Conservation (phyloP, 1,284 basidiomycete species). For the Butyriboletus appendiculatus region DNA sequence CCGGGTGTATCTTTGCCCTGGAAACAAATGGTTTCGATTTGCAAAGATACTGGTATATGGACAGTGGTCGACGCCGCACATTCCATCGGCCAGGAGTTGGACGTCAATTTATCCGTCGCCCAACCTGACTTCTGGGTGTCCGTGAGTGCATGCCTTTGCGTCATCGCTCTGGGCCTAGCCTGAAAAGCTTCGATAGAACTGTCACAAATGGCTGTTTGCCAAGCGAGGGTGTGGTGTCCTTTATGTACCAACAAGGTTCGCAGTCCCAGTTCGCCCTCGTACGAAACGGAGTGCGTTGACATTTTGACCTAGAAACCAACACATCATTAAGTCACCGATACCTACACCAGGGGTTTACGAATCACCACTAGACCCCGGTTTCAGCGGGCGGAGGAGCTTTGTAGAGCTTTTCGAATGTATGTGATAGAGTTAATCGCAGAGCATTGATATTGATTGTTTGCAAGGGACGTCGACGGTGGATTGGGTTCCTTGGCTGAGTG, state of each 20-base stretch:
- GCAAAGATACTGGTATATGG: not conserved
- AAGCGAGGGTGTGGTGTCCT: not conserved
- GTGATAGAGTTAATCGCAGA: not conserved
- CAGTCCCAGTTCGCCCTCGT: not conserved
- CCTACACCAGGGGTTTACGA: not conserved
- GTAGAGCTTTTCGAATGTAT: not conserved
- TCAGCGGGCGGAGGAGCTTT: not conserved
- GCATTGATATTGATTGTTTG: slow-evolving; percentile 13
- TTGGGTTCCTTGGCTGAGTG: slow-evolving; percentile 49
- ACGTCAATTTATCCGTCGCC: not conserved
- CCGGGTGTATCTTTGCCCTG: not conserved
- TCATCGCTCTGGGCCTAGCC: not conserved
- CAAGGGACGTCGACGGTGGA: slow-evolving; percentile 60
- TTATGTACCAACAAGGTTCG: not conserved
- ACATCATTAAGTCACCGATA: not conserved
- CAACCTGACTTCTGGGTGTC: not conserved
- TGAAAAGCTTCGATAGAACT: not conserved
- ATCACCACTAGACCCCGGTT: not conserved
- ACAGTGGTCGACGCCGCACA: not conserved
- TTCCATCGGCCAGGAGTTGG: not conserved
- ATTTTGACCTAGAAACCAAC: not conserved
- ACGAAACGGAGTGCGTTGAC: not conserved
- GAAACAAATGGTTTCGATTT: not conserved
- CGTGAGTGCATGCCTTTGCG: not conserved
- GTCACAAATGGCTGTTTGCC: not conserved